Conservation (phyloP, 768 basidiomycete species). For the Trametes cingulata region DNA sequence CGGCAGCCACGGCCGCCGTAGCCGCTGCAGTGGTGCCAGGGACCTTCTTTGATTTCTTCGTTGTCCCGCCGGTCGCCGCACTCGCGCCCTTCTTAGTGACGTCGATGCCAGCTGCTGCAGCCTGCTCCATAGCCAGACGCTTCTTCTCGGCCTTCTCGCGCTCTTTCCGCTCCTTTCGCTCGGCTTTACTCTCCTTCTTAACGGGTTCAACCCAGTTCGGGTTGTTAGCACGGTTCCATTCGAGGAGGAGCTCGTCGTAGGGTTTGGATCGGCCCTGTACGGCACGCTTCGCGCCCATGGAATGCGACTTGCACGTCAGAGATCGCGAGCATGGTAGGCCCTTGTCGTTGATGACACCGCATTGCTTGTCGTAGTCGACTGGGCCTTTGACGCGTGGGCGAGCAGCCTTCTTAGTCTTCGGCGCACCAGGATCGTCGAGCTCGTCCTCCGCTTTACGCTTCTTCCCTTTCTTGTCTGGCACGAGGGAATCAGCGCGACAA, state of each 20-base stretch:
- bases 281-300: slow-evolving; percentile 93
- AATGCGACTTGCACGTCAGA: slow-evolving; percentile 96
- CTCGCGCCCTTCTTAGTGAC: slow-evolving; percentile 44
- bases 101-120: slow-evolving; percentile 58
- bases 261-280: slow-evolving; percentile 81
- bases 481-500: neutral
- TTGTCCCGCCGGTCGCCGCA: slow-evolving; percentile 31
- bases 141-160: slow-evolving; percentile 84
- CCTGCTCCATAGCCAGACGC: slow-evolving; percentile 66
- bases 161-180: slow-evolving; percentile 84
- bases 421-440: slow-evolving; percentile 60
- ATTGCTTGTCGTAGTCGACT: slow-evolving; percentile 88
- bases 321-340: slow-evolving; percentile 89
- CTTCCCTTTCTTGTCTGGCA: slow-evolving; percentile 55
- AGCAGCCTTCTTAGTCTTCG: slow-evolving; percentile 76
- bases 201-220: slow-evolving; percentile 89
- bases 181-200: slow-evolving; percentile 82
- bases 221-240: slow-evolving; percentile 88
- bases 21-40: slow-evolving; percentile 43
- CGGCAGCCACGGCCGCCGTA: slow-evolving; percentile 38
- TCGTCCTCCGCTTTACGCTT: slow-evolving; percentile 85
- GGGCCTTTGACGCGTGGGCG: slow-evolving; percentile 84
- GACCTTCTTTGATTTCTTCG: slow-evolving; percentile 71
- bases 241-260: slow-evolving; percentile 86
- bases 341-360: slow-evolving; percentile 98